phyloP scores from a whole-genome alignment of 805 yeast genomes.

The Ogataea naganishii region DNA sequence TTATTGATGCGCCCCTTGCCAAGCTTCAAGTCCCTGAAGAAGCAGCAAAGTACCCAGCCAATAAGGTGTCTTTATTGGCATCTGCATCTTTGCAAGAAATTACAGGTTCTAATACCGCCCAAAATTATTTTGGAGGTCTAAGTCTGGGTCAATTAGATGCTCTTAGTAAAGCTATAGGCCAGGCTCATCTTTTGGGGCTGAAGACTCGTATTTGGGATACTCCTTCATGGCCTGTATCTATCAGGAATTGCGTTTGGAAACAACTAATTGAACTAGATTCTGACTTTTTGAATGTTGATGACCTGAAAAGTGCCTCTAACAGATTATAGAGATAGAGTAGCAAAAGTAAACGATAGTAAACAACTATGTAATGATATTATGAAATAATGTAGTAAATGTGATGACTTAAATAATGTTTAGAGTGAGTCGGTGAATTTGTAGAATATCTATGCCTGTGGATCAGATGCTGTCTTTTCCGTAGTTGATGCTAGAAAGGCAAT shows the following conservation, averaged over 20 bases:
- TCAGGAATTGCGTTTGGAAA: conserved; percentile 39
- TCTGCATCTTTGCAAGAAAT: conserved; percentile 15
- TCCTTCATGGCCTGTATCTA: conserved; percentile 49
- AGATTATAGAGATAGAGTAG: too few species aligned
- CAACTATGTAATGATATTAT: too few species aligned
- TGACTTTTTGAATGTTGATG: conserved; percentile 58
- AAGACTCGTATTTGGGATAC: conserved; percentile 66
- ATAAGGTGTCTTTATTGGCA: conserved; percentile 12
- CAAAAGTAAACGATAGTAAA: too few species aligned
- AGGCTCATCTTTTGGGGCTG: conserved; percentile 42
- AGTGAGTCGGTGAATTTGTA: too few species aligned
- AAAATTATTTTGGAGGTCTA: conserved; percentile 21
- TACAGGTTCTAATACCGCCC: conserved; percentile 9
- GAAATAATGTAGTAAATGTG: too few species aligned
- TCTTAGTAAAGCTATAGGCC: conserved; percentile 13
- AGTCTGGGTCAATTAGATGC: conserved; percentile 20
- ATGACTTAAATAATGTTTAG: too few species aligned
- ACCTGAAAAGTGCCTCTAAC: conserved; percentile 24
- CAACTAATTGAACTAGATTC: conserved; percentile 37
- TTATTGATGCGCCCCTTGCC: conserved; percentile 45
- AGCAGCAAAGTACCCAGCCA: conserved; percentile 10
- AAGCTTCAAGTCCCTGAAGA: conserved; percentile 8
- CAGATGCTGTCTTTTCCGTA: too few species aligned
- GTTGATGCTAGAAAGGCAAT: too few species aligned
- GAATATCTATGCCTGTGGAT: too few species aligned